Evolutionary conservation across 2,329 filamentous ascomycete species (phyloP), one percentile per base, ranked within the genome.

Genomic region (Apiospora aurea): DNA sequence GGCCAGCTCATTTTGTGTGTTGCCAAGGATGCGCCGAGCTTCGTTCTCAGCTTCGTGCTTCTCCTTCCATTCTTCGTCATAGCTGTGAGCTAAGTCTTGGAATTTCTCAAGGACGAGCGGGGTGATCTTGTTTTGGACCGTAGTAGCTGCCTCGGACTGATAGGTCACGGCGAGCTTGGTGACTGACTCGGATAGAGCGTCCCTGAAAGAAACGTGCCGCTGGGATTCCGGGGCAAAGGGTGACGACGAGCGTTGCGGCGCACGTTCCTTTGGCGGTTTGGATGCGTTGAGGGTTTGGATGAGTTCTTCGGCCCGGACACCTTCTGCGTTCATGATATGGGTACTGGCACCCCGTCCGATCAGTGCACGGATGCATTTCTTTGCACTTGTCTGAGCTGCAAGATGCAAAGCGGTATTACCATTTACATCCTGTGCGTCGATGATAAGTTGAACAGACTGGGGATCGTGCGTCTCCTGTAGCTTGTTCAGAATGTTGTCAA

Each of bases 401-500:
- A 93, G 84, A 73, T 92, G 91, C 69, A 92, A 82, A 3, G 96
- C 95, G 0, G 96, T 98, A 80, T 99, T 97, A 53, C 96, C 96
- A 53, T 95, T 92, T 41, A 91, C 86, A 80, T 99, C 96, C 78
- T 95, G 93, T 11, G 91, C 88, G 77, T 97, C 94, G 14, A 99
- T 85, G 14, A 98, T 83, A 67, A 90, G 86, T 73, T 95, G 93
- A 67, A 98, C 90, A 71, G 94, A 91, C 71, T 92, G 90, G 11
- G 92, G 92, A 6, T 94, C 90, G 76, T 93, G 90, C 0, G 91
- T 90, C 78, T 97, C 94, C 74, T 92, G 90, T 73, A 99, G 89
- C 80, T 93, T 95, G 81, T 97, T 96, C 71, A 98, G 87, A 74
- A 98, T 92, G 75, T 93, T 93, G 81, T 98, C 96, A 44, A 97